Conservation (phyloP, 768 basidiomycete genomes). For the Chiua virens region DNA sequence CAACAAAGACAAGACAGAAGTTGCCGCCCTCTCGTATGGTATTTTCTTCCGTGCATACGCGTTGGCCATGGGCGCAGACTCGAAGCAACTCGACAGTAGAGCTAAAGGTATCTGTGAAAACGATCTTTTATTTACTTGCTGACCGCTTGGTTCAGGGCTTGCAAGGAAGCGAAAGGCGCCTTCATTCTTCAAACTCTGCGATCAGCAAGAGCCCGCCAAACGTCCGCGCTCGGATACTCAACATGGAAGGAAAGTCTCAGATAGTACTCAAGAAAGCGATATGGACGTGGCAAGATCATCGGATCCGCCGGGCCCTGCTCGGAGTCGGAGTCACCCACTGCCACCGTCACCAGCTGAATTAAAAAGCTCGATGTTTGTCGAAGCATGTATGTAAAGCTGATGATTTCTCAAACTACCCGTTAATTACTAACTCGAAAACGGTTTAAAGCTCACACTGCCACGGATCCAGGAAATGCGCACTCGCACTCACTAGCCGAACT, state of each 20-base stretch:
- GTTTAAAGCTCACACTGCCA: not conserved
- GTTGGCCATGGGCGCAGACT: conserved; percentile 9
- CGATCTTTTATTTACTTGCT: not conserved
- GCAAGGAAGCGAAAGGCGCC: conserved; percentile 5
- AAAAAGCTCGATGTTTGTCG: not conserved
- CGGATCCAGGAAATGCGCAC: not conserved
- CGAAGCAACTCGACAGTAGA: not conserved
- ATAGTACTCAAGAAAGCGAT: not conserved
- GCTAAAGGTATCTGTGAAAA: conserved; percentile 1
- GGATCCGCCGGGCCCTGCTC: not conserved
- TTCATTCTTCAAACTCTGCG: not conserved
- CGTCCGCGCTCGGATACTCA: not conserved
- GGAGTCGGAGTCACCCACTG: too few species aligned
- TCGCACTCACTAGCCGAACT: conserved; percentile 5
- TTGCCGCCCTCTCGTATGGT: not conserved
- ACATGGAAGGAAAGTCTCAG: not conserved
- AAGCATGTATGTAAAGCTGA: not conserved
- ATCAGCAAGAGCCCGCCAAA: conserved; percentile 1
- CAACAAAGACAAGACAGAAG: conserved; percentile 5
- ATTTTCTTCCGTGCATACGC: conserved; percentile 12
- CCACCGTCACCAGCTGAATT: not conserved
- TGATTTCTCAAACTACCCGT: not conserved
- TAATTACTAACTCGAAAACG: not conserved
- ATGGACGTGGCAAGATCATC: conserved; percentile 3
- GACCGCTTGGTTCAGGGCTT: not conserved